phyloP scores from a whole-genome alignment of 176 grass and related monocot genomes.

The Pontederia paniculata region DNA sequence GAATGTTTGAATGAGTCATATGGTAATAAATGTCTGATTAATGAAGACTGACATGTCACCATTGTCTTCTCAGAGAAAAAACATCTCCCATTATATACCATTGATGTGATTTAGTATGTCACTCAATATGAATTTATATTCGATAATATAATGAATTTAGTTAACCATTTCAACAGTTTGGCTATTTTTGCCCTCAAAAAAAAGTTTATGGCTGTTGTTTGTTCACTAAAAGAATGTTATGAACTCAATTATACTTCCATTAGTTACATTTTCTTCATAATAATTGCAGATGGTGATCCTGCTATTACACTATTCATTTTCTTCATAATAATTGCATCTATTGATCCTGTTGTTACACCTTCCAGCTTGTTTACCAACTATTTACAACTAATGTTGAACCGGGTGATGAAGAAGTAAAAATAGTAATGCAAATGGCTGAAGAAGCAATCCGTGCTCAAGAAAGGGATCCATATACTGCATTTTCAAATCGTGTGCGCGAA shows the following conservation, averaged over 20 bases:
- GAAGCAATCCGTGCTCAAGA: constrained; percentile 99
- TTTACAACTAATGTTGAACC: constrained; percentile 92
- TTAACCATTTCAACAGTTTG: too few relatives aligned
- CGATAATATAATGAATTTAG: too few relatives aligned
- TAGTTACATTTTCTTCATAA: background rate
- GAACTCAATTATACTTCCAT: too few relatives aligned
- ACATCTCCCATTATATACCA: too few relatives aligned
- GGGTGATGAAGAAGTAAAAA: constrained; percentile 95
- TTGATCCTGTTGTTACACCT: constrained; percentile 8
- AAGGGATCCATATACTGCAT: constrained; percentile 94
- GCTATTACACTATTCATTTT: constrained; percentile 13
- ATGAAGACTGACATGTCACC: too few relatives aligned
- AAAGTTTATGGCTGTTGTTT: too few relatives aligned
- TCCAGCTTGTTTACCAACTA: constrained; percentile 86
- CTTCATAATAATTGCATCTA: background rate
- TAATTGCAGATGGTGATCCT: constrained; percentile 20
- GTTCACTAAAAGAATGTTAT: constrained; percentile 13
- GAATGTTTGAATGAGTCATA: too few relatives aligned
- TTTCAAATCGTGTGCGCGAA: constrained; percentile 85
- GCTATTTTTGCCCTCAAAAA: too few relatives aligned
- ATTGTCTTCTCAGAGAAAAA: too few relatives aligned
- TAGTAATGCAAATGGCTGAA: constrained; percentile 99
- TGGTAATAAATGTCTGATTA: too few relatives aligned
- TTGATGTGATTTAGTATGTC: too few relatives aligned
- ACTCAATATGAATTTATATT: too few relatives aligned